These are phyloP conservation scores for Solanum hybrid DNA, from an alignment of 305 asterid species.

Conservation along the genomic window DNA sequence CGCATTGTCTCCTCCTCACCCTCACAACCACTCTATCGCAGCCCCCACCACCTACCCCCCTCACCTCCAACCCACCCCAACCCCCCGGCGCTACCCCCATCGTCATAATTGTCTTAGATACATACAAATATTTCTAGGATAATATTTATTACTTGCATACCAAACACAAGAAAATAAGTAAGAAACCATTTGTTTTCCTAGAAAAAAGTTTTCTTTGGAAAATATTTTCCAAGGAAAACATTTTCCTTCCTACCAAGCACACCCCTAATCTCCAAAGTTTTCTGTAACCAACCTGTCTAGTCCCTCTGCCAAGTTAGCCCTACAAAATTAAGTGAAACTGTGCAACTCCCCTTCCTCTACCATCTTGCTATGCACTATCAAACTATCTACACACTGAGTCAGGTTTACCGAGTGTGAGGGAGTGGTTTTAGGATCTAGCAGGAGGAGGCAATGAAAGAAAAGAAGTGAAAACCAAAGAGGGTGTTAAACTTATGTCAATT, in stretches of 20 bases:
- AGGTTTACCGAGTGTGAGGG: not conserved
- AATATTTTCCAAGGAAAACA: not conserved
- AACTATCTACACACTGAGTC: not conserved
- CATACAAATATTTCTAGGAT: not conserved
- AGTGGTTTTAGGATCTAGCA: not conserved
- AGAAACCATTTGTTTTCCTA: not conserved
- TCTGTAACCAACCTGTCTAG: not conserved
- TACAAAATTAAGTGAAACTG: not conserved
- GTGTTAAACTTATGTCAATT: not conserved
- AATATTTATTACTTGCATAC: not conserved
- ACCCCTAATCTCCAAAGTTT: not conserved
- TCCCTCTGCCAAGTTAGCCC: not conserved
- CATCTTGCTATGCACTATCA: not conserved
- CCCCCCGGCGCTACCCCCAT: not conserved
- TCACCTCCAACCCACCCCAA: not conserved
- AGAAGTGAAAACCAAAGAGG: not conserved
- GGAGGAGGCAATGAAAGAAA: slow-evolving; percentile 1
- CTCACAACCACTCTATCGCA: not conserved
- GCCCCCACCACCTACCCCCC: not conserved
- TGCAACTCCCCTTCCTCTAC: not conserved
- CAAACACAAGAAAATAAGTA: not conserved
- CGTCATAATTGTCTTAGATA: not conserved
- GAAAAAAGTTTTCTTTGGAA: not conserved
- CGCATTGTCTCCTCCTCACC: not conserved
- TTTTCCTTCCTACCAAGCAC: not conserved